Evolutionary conservation across 2,329 filamentous ascomycete genomes (phyloP).

Genomic region (Aspergillus sp.): DNA sequence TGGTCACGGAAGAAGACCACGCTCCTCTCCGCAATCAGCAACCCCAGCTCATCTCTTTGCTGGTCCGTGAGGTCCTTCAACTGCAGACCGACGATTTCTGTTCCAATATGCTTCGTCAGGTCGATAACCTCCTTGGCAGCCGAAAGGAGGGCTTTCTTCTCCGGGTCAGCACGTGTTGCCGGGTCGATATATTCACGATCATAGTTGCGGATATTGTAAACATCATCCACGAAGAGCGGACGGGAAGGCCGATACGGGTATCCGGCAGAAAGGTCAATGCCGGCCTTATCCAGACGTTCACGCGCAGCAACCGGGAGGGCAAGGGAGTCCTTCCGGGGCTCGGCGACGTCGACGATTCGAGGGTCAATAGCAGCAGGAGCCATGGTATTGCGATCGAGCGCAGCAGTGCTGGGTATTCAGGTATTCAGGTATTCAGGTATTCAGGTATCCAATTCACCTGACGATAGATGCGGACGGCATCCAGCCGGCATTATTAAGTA

Average conservation of each 20-base stretch:
- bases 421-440: background rate
- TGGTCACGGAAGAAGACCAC: slow-evolving; percentile 63
- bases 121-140: slow-evolving; percentile 57
- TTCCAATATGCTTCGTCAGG: slow-evolving; percentile 55
- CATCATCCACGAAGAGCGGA: slow-evolving; percentile 62
- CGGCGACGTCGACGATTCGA: slow-evolving; percentile 54
- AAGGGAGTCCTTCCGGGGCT: slow-evolving; percentile 57
- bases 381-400: slow-evolving; percentile 30
- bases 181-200: slow-evolving; percentile 52
- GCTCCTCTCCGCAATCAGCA: slow-evolving; percentile 55
- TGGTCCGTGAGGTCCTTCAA: slow-evolving; percentile 52
- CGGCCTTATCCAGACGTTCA: slow-evolving; percentile 57
- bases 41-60: slow-evolving; percentile 54
- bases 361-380: slow-evolving; percentile 54
- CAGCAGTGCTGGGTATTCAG: too few relatives aligned
- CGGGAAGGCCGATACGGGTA: slow-evolving; percentile 63
- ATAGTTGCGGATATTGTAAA: slow-evolving; percentile 55
- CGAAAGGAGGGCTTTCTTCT: slow-evolving; percentile 52
- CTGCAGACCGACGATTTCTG: slow-evolving; percentile 56
- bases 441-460: background rate
- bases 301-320: slow-evolving; percentile 51
- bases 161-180: slow-evolving; percentile 56
- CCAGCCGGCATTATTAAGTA: background rate
- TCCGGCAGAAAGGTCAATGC: slow-evolving; percentile 59
- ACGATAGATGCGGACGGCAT: background rate